Evolutionary conservation across 192 early-diverging fungal genomes (phyloP), one percentile per base, ranked within the genome.

Genomic region (Dissophora globulifera): DNA sequence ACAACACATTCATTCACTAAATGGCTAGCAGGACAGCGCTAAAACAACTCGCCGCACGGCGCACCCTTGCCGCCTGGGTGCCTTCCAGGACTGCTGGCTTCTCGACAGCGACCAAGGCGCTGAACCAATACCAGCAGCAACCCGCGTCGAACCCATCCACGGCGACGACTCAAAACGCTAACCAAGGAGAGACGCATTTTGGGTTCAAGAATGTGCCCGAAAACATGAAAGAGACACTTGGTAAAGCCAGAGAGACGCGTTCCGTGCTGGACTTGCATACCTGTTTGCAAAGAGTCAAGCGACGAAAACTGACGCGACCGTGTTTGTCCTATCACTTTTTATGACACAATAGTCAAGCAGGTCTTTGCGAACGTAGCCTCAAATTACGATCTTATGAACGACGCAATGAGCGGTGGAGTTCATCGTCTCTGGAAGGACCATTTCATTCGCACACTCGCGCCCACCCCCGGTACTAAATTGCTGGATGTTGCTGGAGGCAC

Each of bases 331-430:
- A n/a, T n/a, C n/a, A n/a, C n/a, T n/a, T n/a, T n/a, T n/a, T n/a
- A n/a, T n/a, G n/a, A n/a, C 13, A 38, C 35, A 50, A 48, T 68
- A 93, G 96, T 99, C 31, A 91, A 88, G 50, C 75, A 86, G 50
- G 97, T 99, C 13, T 99, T 98, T 78, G 86, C 90, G n/a, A 94
- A 87, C 66, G 97, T 99, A 19, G 97, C 97, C 3, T 78, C 83
- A n/a, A 96, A 92, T 49, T 99, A 99, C 83, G 97, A 99, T 78
- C 58, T 96, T 12, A 98, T 99, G 97, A 98, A 98, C 84, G 96
- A 98, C 59, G 90, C 92, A 19, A 98, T 98, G 96, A 93, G 90
- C 71, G 82, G 86, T 29, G 97, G 97, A 29, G 80, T 99, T 20
- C 96, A 99, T 78, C 87, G 96, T 53, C 71, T 97, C 31, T 99